Evolutionary conservation across 179 eudicot species (phyloP).

Genomic region (Corrigiola litoralis): DNA sequence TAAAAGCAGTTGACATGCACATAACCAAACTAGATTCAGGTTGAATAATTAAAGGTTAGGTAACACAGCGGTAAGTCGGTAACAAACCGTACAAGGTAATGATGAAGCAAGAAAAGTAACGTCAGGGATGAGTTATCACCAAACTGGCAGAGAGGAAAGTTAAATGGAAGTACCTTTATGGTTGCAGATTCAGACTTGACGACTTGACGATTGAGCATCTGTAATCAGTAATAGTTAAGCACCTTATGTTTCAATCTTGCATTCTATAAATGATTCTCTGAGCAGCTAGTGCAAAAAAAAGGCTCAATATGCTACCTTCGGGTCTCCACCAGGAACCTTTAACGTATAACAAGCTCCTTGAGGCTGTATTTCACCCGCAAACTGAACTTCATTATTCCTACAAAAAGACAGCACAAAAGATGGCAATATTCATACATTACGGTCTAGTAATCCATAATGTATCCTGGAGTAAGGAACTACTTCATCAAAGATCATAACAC

Average conservation of each 20-base stretch:
- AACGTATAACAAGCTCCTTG: conserved; percentile 61
- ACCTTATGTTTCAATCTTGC: background rate
- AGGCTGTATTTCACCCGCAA: conserved; percentile 91
- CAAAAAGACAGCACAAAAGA: conserved; percentile 6
- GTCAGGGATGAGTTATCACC: too few species aligned
- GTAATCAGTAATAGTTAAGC: conserved; percentile 25
- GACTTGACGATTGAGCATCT: conserved; percentile 91
- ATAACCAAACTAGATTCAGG: background rate
- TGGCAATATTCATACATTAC: background rate
- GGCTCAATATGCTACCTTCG: conserved; percentile 35
- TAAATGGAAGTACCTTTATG: conserved; percentile 57
- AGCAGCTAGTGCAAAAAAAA: background rate
- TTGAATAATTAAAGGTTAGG: background rate
- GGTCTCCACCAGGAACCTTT: conserved; percentile 56
- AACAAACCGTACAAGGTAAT: background rate
- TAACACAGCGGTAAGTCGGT: too few species aligned
- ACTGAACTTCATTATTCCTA: conserved; percentile 96
- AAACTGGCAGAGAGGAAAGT: too few species aligned
- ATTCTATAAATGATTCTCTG: background rate
- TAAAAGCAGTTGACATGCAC: background rate
- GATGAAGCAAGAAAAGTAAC: background rate
- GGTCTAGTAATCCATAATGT: background rate
- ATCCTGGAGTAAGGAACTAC: too few species aligned
- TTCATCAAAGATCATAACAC: too few species aligned
- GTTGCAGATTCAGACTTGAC: conserved; percentile 92